Conservation (phyloP, 1,139 yeast genomes). For the Arxiozyma bovina region DNA sequence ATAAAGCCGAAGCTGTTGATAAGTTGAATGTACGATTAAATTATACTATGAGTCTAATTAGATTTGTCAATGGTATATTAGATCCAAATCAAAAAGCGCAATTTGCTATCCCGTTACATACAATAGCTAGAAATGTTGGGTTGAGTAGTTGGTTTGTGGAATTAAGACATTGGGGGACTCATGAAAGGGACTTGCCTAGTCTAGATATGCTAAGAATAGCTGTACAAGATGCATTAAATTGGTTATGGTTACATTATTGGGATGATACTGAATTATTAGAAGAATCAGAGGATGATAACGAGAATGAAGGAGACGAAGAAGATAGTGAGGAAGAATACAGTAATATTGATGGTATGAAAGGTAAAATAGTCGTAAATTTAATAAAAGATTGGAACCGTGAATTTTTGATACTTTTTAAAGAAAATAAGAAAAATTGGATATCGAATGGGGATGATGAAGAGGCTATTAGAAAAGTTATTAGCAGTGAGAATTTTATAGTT, state of each 20-base stretch:
- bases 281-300: slow-evolving; percentile 20
- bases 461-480: slow-evolving; percentile 10
- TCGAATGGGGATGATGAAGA: neutral
- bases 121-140: slow-evolving; percentile 57
- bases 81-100: slow-evolving; percentile 80
- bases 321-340: slow-evolving; percentile 26
- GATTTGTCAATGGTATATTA: slow-evolving; percentile 85
- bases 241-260: slow-evolving; percentile 82
- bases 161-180: slow-evolving; percentile 84
- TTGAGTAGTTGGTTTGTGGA: slow-evolving; percentile 85
- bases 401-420: slow-evolving; percentile 17
- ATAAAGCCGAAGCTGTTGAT: slow-evolving; percentile 20
- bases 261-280: slow-evolving; percentile 27
- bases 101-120: slow-evolving; percentile 70
- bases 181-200: slow-evolving; percentile 66
- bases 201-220: slow-evolving; percentile 55
- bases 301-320: slow-evolving; percentile 27
- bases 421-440: slow-evolving; percentile 25
- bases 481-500: slow-evolving; percentile 18
- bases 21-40: slow-evolving; percentile 15
- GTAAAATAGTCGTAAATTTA: slow-evolving; percentile 2
- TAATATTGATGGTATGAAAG: slow-evolving; percentile 8
- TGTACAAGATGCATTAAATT: slow-evolving; percentile 51
- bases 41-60: slow-evolving; percentile 59
- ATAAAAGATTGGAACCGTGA: slow-evolving; percentile 7